phyloP scores from a whole-genome alignment of 148 eudicot genomes.

The Camellia sinensis region DNA sequence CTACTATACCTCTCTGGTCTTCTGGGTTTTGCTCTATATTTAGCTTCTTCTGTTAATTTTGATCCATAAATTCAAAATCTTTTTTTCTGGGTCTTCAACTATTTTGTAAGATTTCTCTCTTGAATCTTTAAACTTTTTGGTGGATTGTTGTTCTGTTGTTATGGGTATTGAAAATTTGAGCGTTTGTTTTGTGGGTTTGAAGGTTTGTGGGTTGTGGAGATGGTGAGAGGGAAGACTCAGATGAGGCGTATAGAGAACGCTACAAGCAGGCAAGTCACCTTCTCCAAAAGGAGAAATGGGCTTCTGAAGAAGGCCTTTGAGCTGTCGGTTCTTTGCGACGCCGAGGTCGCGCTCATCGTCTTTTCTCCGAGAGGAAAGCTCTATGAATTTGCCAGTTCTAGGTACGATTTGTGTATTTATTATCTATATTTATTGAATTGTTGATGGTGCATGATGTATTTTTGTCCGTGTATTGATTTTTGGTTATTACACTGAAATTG shows the following conservation, averaged over 20 bases:
- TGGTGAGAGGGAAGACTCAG: conserved; percentile 62
- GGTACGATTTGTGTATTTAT: conserved; percentile 14
- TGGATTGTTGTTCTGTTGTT: too few species aligned
- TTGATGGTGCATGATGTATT: not conserved
- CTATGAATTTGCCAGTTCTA: conserved; percentile 52
- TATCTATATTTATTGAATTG: not conserved
- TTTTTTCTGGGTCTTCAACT: conserved; percentile 14
- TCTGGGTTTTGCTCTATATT: conserved; percentile 6
- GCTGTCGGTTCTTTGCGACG: conserved; percentile 49
- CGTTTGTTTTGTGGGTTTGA: not conserved
- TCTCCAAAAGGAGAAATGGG: conserved; percentile 46
- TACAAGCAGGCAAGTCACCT: conserved; percentile 60
- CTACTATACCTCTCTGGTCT: not conserved
- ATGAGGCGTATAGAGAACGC: conserved; percentile 65
- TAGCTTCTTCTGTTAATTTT: too few species aligned
- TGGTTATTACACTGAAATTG: not conserved
- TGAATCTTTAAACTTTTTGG: too few species aligned
- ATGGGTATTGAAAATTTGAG: not conserved
- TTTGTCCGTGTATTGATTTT: not conserved
- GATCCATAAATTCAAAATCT: too few species aligned
- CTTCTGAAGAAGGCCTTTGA: conserved; percentile 46
- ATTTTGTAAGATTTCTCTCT: conserved; percentile 13
- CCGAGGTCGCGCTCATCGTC: conserved; percentile 51
- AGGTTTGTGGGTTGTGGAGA: not conserved
- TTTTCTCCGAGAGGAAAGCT: conserved; percentile 58